Base-by-base conservation (phyloP, 257 asterid species). In the Eustoma russellianum region DNA sequence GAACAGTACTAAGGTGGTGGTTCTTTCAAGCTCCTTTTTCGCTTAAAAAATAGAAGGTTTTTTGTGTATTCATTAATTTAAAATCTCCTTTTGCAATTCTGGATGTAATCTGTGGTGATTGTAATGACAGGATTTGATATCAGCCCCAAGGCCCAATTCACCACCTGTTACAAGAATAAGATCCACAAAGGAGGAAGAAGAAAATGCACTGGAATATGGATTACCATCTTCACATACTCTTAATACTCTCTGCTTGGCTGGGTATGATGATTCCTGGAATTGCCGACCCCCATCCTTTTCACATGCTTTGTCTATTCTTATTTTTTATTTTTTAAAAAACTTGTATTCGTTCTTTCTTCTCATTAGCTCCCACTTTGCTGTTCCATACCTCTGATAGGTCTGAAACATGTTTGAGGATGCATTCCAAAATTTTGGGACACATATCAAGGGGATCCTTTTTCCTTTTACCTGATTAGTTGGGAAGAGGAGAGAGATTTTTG, bases 191-290 rank as follows among this genome's bases (percentile, higher is more conserved):
- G 99, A 88, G 49, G 95, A 85, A 75, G 81, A 76, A 68, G 95
- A 83, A 45, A 88, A 88, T 76, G 95, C 95, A 16, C 65, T 88
- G 82, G 95, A 88, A 79, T 88, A 88, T 53, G 95, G 94, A 61
- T 71, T 92, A 19, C 97, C 95, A 65, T 88, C 99, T 53, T 88
- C 99, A 0, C 97, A 85, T 73, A 92, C 97, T 60, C 95, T 88
- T 57, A 92, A 92, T 73, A 92, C 97, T 44, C 76, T 88, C 50
- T 92, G 99, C 85, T 74, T 88, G 43, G 79, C 97, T 6, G 99
- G 97, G 99, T 92, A 85, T 7, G 50, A 19, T 19, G 15, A 35
- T 46, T 24, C 30, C 30, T 24, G 30, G 30, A 24, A 24, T 4
- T 24, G 30, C 30, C 3, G 44, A 5, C 28, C 12, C 9, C 14